Conservation (phyloP, 495 filamentous ascomycete species). For the Daldinia childiae region DNA sequence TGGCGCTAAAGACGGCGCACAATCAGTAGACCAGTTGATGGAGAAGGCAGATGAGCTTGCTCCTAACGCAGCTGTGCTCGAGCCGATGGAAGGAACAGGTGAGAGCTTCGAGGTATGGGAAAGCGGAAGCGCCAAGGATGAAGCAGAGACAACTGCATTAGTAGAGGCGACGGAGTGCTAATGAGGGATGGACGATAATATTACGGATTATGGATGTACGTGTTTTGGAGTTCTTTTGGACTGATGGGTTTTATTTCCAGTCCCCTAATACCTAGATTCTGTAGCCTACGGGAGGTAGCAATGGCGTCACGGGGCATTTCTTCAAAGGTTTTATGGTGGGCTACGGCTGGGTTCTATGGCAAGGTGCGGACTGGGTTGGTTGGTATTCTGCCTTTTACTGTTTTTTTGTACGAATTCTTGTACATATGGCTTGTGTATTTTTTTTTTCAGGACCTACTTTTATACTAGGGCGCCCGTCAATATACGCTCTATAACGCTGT, state of each 20-base stretch:
- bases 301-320: slow-evolving; percentile 2
- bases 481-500: neutral
- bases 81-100: slow-evolving; percentile 61
- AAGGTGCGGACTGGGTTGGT: slow-evolving; percentile 1
- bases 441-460: neutral
- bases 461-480: neutral
- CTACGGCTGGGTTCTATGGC: slow-evolving; percentile 8
- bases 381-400: slow-evolving; percentile 11
- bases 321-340: neutral
- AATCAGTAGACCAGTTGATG: slow-evolving; percentile 60
- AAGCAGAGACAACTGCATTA: slow-evolving; percentile 43
- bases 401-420: slow-evolving; percentile 1
- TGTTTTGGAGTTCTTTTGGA: neutral
- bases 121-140: slow-evolving; percentile 67
- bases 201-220: slow-evolving; percentile 2
- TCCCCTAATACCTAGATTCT: slow-evolving; percentile 39
- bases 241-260: slow-evolving; percentile 5
- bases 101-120: slow-evolving; percentile 72
- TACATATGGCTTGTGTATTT: neutral
- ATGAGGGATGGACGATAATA: neutral
- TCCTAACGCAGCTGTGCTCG: slow-evolving; percentile 55
- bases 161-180: slow-evolving; percentile 24
- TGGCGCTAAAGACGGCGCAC: slow-evolving; percentile 34
- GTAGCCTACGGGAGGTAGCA: slow-evolving; percentile 9
- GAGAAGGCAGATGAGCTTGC: slow-evolving; percentile 49